phyloP scores from a whole-genome alignment of 257 asterid genomes.

The Plantago major region DNA sequence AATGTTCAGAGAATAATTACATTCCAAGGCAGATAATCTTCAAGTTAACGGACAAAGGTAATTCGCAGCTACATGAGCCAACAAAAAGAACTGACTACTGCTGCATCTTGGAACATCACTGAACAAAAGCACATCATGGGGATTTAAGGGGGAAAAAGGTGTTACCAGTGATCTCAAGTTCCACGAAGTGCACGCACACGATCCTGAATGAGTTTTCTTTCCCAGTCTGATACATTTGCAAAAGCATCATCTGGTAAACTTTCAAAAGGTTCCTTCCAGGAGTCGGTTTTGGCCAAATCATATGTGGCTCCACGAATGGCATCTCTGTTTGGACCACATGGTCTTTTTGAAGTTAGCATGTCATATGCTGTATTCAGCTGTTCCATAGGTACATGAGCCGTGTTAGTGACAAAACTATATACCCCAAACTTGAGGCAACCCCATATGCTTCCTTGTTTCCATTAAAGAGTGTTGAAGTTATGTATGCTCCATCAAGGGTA shows the following conservation, averaged over 20 bases:
- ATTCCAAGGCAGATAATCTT: no score
- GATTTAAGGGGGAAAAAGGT: not conserved
- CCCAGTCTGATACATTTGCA: constrained; percentile 74
- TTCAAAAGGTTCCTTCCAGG: constrained; percentile 83
- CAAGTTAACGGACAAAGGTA: no score
- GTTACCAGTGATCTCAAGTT: constrained; percentile 26
- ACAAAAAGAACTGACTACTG: no score
- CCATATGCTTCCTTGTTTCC: not conserved
- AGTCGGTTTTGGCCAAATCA: constrained; percentile 71
- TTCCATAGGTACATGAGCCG: constrained; percentile 14
- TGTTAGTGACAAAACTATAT: not conserved
- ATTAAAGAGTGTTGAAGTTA: not conserved
- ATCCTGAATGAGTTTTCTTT: constrained; percentile 68
- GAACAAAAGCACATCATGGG: not conserved
- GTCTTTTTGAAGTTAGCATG: constrained; percentile 65
- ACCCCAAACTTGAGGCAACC: not conserved
- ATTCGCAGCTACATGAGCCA: no score
- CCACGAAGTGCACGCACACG: constrained; percentile 60
- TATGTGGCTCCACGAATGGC: constrained; percentile 89
- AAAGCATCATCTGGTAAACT: constrained; percentile 66
- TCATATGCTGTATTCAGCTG: constrained; percentile 72
- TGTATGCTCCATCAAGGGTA: not conserved
- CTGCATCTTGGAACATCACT: not conserved
- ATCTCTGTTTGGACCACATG: constrained; percentile 77
- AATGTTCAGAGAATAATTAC: no score